These are phyloP conservation scores for Naganishia onofrii DNA, from an alignment of 768 basidiomycete species.

Conservation along the genomic window DNA sequence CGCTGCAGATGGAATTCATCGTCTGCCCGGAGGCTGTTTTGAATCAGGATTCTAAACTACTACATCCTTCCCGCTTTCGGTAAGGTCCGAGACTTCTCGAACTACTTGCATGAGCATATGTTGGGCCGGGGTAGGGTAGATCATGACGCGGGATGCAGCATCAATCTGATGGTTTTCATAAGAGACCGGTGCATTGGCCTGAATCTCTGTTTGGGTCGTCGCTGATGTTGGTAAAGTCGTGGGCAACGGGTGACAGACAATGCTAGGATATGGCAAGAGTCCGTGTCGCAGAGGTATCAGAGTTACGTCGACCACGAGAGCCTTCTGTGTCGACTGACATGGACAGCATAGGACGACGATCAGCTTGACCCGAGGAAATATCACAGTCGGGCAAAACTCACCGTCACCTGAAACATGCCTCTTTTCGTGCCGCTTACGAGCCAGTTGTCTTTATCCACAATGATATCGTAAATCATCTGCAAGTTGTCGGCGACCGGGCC, in stretches of 20 bases:
- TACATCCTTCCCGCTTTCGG: constrained; percentile 7
- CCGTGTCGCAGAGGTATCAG: constrained; percentile 30
- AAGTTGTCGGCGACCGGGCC: background rate
- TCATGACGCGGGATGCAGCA: constrained; percentile 23
- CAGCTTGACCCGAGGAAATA: background rate
- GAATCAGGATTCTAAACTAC: background rate
- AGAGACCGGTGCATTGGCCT: background rate
- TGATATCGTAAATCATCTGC: constrained; percentile 29
- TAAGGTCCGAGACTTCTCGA: background rate
- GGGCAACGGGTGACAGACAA: constrained; percentile 22
- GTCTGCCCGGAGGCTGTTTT: background rate
- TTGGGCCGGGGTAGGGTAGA: constrained; percentile 21
- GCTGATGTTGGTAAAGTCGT: background rate
- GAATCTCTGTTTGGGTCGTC: background rate
- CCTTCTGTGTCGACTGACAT: constrained; percentile 4
- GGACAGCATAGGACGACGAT: background rate
- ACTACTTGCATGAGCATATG: constrained; percentile 23
- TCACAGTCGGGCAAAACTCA: constrained; percentile 3
- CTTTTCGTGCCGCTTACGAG: constrained; percentile 27
- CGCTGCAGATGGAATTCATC: background rate
- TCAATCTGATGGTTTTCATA: constrained; percentile 32
- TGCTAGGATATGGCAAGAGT: constrained; percentile 25
- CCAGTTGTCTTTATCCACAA: constrained; percentile 29
- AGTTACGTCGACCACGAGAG: constrained; percentile 9
- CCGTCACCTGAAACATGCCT: constrained; percentile 25